phyloP scores from a whole-genome alignment of 73 alveolate species.

The Durusdinium trenchii region DNA sequence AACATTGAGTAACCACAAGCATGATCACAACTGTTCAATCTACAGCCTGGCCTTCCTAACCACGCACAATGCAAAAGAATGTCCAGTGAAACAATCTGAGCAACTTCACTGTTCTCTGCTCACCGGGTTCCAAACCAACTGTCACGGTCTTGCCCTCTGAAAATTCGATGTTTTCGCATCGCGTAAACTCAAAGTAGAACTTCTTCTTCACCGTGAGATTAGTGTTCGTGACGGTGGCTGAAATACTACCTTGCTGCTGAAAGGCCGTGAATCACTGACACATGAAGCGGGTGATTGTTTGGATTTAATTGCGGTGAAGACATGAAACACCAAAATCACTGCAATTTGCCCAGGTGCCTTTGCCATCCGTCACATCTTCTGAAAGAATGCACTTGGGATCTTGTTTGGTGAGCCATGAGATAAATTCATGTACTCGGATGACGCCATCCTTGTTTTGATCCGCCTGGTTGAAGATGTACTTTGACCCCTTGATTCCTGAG shows the following conservation, averaged over 20 bases:
- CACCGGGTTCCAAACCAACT: constrained; percentile 49
- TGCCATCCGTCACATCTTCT: constrained; percentile 30
- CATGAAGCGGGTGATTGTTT: background rate
- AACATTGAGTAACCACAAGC: too few relatives aligned
- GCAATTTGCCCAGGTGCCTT: background rate
- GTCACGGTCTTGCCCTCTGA: constrained; percentile 27
- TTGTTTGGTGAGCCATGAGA: constrained; percentile 1
- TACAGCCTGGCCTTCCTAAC: too few relatives aligned
- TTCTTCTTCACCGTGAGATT: background rate
- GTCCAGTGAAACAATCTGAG: too few relatives aligned
- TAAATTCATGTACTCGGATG: constrained; percentile 64
- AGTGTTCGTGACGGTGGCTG: constrained; percentile 53
- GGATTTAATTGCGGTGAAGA: background rate
- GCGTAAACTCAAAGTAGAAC: constrained; percentile 25
- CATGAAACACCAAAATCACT: background rate
- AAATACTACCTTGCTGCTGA: background rate
- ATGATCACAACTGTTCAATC: too few relatives aligned
- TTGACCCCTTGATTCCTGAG: constrained; percentile 38
- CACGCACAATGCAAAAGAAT: too few relatives aligned
- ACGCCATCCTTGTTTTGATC: constrained; percentile 51
- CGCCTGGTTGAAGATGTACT: background rate
- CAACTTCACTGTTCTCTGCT: constrained; percentile 6
- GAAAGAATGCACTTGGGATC: constrained; percentile 12
- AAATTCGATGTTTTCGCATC: background rate
- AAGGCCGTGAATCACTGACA: too few relatives aligned